Evolutionary conservation across 805 yeast genomes (phyloP).

Genomic region (Yarrowia osloensis): DNA sequence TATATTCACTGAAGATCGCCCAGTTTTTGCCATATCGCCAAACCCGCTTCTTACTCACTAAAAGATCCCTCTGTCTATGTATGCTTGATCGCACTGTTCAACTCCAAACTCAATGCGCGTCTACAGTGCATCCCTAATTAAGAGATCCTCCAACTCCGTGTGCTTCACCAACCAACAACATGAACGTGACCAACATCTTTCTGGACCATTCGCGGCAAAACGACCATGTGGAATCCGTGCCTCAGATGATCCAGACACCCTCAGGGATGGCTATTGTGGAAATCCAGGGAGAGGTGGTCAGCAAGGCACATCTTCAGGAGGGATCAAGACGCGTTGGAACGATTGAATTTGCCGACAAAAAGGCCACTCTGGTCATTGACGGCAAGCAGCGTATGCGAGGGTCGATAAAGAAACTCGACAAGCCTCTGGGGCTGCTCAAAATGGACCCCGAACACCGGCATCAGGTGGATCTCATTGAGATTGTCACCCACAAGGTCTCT

Average conservation of each 20-base stretch:
- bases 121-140: background rate
- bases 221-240: slow-evolving; percentile 9
- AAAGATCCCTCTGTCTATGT: no score
- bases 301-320: background rate
- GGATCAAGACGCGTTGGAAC: slow-evolving; percentile 21
- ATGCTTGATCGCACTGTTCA: no score
- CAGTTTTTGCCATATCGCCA: no score
- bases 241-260: slow-evolving; percentile 2
- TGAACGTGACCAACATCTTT: slow-evolving; percentile 11
- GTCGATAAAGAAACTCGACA: slow-evolving; percentile 21
- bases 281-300: slow-evolving; percentile 28
- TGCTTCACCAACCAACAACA: background rate
- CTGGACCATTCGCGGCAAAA: slow-evolving; percentile 12
- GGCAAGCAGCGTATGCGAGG: slow-evolving; percentile 26
- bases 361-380: slow-evolving; percentile 7
- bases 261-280: slow-evolving; percentile 30
- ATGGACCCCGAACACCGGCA: background rate
- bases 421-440: slow-evolving; percentile 23
- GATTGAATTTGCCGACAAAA: background rate
- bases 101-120: slow-evolving; percentile 20
- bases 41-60: no score
- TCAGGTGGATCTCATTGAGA: slow-evolving; percentile 12
- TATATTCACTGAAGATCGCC: no score
- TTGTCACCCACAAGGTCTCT: slow-evolving; percentile 17
- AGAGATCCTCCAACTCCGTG: background rate